phyloP scores from a whole-genome alignment of 129 eudicot genomes.

The Pittosporum tobira region DNA sequence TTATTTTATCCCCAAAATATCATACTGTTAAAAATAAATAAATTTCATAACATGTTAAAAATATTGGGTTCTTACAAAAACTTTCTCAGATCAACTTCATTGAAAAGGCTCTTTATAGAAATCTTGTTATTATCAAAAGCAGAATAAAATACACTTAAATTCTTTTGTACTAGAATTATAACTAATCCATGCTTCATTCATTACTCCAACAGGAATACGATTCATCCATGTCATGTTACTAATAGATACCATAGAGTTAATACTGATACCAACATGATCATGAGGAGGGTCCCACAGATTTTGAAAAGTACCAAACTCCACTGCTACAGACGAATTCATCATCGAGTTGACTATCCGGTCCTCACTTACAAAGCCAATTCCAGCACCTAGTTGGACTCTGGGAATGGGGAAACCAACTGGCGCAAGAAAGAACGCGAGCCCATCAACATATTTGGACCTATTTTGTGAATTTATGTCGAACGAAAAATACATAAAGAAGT shows the following conservation, averaged over 20 bases:
- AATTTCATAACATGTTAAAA: too few species aligned
- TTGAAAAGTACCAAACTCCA: slow-evolving; percentile 33
- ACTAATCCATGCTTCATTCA: slow-evolving; percentile 27
- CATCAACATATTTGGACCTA: slow-evolving; percentile 7
- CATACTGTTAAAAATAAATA: too few species aligned
- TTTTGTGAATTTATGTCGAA: slow-evolving; percentile 18
- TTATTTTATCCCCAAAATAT: too few species aligned
- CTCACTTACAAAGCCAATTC: slow-evolving; percentile 18
- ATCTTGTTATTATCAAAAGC: neutral
- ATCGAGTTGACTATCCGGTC: slow-evolving; percentile 14
- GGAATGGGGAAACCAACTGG: slow-evolving; percentile 16
- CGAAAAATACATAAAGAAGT: slow-evolving; percentile 19
- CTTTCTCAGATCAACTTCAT: slow-evolving; percentile 22
- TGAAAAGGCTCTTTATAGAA: slow-evolving; percentile 4
- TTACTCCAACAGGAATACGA: slow-evolving; percentile 15
- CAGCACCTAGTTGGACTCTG: slow-evolving; percentile 12
- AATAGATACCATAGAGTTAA: slow-evolving; percentile 25
- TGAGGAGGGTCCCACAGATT: slow-evolving; percentile 18
- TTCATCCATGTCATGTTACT: slow-evolving; percentile 12
- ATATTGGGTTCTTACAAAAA: too few species aligned
- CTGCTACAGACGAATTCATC: slow-evolving; percentile 26
- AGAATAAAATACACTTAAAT: slow-evolving; percentile 12
- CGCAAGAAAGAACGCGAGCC: slow-evolving; percentile 29
- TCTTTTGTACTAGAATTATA: slow-evolving; percentile 22
- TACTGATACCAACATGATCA: slow-evolving; percentile 32